Percentiles rank a stretch among this genome's conserved stretches.
phyloP scores from a whole-genome alignment of 2,329 filamentous ascomycete genomes.

The Sporothrix dimorphospora region DNA sequence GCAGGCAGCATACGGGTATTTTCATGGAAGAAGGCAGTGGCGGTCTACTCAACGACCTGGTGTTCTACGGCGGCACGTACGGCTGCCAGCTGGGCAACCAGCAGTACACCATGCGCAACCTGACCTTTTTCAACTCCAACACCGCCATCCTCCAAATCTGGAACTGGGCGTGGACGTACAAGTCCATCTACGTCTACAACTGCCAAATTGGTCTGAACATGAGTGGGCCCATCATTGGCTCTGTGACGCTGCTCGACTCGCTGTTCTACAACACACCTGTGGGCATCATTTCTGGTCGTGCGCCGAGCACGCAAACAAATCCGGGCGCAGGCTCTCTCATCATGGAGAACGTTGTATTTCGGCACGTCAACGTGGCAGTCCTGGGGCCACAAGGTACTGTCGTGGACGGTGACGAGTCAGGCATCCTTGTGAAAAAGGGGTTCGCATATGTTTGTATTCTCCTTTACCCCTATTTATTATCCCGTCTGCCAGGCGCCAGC shows the following conservation, averaged over 20 bases:
- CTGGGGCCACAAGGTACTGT: slow-evolving; percentile 49
- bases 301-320: slow-evolving; percentile 38
- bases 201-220: slow-evolving; percentile 70
- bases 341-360: slow-evolving; percentile 54
- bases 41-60: slow-evolving; percentile 69
- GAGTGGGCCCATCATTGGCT: slow-evolving; percentile 71
- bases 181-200: slow-evolving; percentile 64
- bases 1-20: slow-evolving; percentile 59
- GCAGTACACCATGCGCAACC: slow-evolving; percentile 71
- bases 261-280: slow-evolving; percentile 71
- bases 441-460: slow-evolving; percentile 37
- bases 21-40: slow-evolving; percentile 67
- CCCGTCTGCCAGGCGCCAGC: background rate
- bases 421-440: slow-evolving; percentile 59
- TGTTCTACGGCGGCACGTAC: slow-evolving; percentile 70
- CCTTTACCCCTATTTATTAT: background rate
- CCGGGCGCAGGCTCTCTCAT: slow-evolving; percentile 50
- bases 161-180: slow-evolving; percentile 79
- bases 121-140: slow-evolving; percentile 66
- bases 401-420: slow-evolving; percentile 56
- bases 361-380: slow-evolving; percentile 48
- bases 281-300: slow-evolving; percentile 67
- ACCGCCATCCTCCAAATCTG: slow-evolving; percentile 73
- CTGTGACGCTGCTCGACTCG: slow-evolving; percentile 75
- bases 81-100: slow-evolving; percentile 64